These are phyloP conservation scores for Globisporangium middletonii DNA, from an alignment of 352 stramenopile species.

Conservation along the genomic window DNA sequence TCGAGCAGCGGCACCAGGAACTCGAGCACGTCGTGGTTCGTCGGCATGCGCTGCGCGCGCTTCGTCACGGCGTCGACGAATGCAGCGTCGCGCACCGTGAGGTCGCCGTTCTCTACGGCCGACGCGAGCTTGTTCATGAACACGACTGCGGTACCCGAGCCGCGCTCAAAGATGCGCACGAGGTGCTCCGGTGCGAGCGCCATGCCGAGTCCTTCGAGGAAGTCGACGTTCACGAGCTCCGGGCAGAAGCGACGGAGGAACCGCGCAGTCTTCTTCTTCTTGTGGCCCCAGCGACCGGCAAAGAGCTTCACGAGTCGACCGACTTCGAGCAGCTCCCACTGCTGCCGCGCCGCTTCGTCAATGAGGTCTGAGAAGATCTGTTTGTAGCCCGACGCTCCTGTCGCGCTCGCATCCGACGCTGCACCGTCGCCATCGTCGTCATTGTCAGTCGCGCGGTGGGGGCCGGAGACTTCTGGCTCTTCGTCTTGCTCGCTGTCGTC, in stretches of 20 bases:
- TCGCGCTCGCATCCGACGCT: background rate
- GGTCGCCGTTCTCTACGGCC: conserved; percentile 61
- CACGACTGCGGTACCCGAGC: conserved; percentile 47
- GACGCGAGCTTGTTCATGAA: conserved; percentile 73
- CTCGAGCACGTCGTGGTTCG: conserved; percentile 58
- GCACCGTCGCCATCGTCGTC: too few relatives aligned
- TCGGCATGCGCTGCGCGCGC: conserved; percentile 23
- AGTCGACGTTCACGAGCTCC: conserved; percentile 83
- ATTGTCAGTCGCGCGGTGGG: background rate
- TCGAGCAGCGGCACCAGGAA: conserved; percentile 66
- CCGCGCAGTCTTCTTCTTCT: conserved; percentile 44
- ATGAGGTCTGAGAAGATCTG: conserved; percentile 71
- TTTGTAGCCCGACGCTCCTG: conserved; percentile 8
- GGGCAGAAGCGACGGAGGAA: conserved; percentile 62
- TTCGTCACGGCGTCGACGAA: conserved; percentile 24
- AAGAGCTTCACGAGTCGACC: conserved; percentile 79
- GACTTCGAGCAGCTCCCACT: conserved; percentile 76
- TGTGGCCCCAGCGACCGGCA: conserved; percentile 44
- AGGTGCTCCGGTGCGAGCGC: conserved; percentile 47
- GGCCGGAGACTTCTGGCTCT: background rate
- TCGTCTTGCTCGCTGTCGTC: background rate
- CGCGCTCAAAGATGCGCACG: conserved; percentile 60
- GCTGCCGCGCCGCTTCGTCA: conserved; percentile 63
- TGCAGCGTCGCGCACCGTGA: conserved; percentile 45
- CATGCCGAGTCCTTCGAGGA: conserved; percentile 71